Evolutionary conservation across 768 basidiomycete genomes (phyloP), one percentile per base, ranked within the genome.

Genomic region (Calocybe cyanea): DNA sequence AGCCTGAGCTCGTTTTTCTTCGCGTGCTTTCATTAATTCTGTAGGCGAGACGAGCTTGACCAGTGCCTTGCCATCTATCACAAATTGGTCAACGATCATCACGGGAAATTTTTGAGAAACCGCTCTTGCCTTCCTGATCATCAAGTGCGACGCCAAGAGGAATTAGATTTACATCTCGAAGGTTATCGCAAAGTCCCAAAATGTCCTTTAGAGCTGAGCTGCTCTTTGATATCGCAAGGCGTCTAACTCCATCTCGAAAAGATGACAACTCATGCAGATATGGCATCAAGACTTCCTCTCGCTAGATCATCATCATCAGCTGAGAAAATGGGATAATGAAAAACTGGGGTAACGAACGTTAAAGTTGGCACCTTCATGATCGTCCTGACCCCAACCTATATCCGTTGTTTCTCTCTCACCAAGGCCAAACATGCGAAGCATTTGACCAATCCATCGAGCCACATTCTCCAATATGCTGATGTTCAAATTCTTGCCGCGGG

Each of bases 61-160:
- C 23, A 97, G 81, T 3, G 95, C 95, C 58, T 83, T 84, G n/a
- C 94, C 94, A 70, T 94, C 93, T 93, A 53, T 23, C 25, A 6
- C 23, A 18, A 36, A 43, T 45, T 38, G 42, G 34, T 8, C 11
- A 28, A 28, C 25, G 11, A 11, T 11, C 25, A n/a, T n/a, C n/a
- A n/a, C n/a, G 18, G 25, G 32, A 38, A 17, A 13, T 32, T 32
- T n/a, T n/a, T n/a, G n/a, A n/a, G n/a, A 41, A 10, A 47, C 11
- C 30, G 18, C 25, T 63, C 70, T 41, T 51, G 84, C 92, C 92
- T 73, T 94, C 92, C 69, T 92, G 91, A 69, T 99, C 96, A 61
- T 98, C 96, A 25, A 99, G 71, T 7, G 93, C 93, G 5, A 99
- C 91, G 7, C 96, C 96, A 40, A 98, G 72, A n/a, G 92, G 85